Evolutionary conservation across 2,329 filamentous ascomycete genomes (phyloP).

Genomic region (Tolypocladium ophioglossoides): DNA sequence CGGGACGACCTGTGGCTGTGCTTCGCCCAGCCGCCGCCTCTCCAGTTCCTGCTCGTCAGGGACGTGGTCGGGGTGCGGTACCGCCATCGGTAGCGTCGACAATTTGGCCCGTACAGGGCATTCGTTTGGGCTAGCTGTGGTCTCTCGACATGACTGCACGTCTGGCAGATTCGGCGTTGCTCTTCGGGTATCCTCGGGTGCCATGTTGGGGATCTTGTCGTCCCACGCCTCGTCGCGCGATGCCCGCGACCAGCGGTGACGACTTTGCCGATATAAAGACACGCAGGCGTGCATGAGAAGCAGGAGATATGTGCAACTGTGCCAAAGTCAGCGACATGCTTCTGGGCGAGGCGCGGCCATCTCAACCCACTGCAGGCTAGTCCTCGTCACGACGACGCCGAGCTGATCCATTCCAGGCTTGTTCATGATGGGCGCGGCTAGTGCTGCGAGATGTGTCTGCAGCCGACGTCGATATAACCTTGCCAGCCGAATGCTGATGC

Average conservation of each 20-base stretch:
- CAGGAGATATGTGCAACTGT: constrained; percentile 1
- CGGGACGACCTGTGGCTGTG: constrained; percentile 10
- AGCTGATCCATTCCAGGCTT: neutral
- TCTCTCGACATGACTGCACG: too few relatives aligned
- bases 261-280: neutral
- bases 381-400: neutral
- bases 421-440: neutral
- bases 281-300: neutral
- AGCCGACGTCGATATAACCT: neutral
- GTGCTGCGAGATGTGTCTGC: neutral
- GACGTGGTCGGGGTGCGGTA: constrained; percentile 9
- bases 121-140: neutral
- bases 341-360: neutral
- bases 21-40: constrained; percentile 7
- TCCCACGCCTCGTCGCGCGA: neutral
- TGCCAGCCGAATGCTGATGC: constrained; percentile 7
- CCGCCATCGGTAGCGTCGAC: neutral
- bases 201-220: neutral
- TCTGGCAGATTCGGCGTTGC: neutral
- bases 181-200: neutral
- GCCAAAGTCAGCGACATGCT: neutral
- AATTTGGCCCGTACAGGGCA: neutral
- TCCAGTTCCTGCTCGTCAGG: constrained; percentile 11
- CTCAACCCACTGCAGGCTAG: neutral
- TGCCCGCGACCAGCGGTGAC: neutral